These are phyloP conservation scores for Corymbia calophylla DNA, from an alignment of 441 rosid genomes.

Conservation along the genomic window DNA sequence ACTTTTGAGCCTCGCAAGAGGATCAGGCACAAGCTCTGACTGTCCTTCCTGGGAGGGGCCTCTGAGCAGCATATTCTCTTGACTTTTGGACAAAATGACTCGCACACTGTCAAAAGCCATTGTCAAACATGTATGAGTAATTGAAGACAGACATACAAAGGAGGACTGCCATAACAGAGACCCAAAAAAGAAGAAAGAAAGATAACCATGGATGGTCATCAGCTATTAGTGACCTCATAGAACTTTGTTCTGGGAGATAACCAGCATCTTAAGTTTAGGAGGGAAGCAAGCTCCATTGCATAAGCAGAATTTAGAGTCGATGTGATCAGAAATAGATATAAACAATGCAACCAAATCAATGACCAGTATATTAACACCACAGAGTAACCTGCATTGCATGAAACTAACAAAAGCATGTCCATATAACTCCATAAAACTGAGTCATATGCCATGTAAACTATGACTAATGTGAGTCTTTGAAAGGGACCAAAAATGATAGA, in stretches of 20 bases:
- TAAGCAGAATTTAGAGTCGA: not conserved
- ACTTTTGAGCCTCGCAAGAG: conserved; percentile 19
- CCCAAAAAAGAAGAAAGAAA: not conserved
- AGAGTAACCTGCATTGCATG: not conserved
- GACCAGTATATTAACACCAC: not conserved
- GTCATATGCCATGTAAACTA: not conserved
- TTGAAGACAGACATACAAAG: not conserved
- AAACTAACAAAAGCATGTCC: not conserved
- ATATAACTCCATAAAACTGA: not conserved
- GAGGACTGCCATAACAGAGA: not conserved
- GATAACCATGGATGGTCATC: not conserved
- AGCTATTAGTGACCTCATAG: not conserved
- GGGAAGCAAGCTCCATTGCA: not conserved
- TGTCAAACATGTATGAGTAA: not conserved
- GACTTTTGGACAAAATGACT: conserved; percentile 31
- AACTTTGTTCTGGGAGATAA: not conserved
- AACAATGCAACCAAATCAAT: not conserved
- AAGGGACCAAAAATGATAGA: not conserved
- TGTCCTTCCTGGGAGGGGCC: conserved; percentile 46
- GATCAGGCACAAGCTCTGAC: conserved; percentile 26
- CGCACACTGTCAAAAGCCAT: conserved; percentile 18
- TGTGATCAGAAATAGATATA: not conserved
- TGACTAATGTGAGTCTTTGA: not conserved
- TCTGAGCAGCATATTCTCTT: conserved; percentile 28
- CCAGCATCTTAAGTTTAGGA: not conserved